Percentiles rank a stretch among this genome's conserved stretches.
Conservation (phyloP, 2,329 filamentous ascomycete genomes). For the Calonectria pseudoturangicola region DNA sequence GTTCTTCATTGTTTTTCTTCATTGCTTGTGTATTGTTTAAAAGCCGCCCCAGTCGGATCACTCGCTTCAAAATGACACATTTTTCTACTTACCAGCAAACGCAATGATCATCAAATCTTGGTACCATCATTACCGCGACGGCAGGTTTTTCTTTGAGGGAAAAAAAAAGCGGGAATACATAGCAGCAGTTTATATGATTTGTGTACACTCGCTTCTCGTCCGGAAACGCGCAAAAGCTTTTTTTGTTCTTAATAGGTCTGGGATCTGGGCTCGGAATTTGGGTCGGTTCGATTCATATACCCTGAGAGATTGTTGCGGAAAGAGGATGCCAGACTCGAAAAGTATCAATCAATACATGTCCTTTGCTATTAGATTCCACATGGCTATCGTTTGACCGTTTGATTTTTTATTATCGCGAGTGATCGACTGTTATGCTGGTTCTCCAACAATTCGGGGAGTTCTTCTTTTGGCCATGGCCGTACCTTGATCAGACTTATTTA, state of each 20-base stretch:
- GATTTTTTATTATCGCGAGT: not conserved
- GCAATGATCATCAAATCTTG: constrained; percentile 6
- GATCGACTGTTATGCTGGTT: too few relatives aligned
- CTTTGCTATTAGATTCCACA: constrained; percentile 2
- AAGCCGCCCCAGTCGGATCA: not conserved
- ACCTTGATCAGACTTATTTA: too few relatives aligned
- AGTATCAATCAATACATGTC: constrained; percentile 12
- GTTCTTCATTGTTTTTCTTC: constrained; percentile 7
- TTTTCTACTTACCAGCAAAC: not conserved
- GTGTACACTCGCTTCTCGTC: constrained; percentile 28
- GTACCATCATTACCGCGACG: constrained; percentile 11
- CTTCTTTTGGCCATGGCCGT: too few relatives aligned
- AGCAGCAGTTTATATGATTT: constrained; percentile 16
- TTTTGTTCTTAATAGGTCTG: constrained; percentile 21
- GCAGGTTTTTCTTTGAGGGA: constrained; percentile 9
- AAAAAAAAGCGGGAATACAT: constrained; percentile 8
- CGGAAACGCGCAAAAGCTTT: constrained; percentile 14
- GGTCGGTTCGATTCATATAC: constrained; percentile 15
- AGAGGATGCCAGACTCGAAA: constrained; percentile 13
- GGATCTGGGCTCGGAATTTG: constrained; percentile 4
- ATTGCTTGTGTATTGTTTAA: not conserved
- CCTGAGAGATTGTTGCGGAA: constrained; percentile 22
- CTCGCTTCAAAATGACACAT: not conserved
- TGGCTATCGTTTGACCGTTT: not conserved
- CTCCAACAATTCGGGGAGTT: too few relatives aligned